Evolutionary conservation across 1,284 basidiomycete genomes (phyloP).

Genomic region (Ganoderma leucocontextum): DNA sequence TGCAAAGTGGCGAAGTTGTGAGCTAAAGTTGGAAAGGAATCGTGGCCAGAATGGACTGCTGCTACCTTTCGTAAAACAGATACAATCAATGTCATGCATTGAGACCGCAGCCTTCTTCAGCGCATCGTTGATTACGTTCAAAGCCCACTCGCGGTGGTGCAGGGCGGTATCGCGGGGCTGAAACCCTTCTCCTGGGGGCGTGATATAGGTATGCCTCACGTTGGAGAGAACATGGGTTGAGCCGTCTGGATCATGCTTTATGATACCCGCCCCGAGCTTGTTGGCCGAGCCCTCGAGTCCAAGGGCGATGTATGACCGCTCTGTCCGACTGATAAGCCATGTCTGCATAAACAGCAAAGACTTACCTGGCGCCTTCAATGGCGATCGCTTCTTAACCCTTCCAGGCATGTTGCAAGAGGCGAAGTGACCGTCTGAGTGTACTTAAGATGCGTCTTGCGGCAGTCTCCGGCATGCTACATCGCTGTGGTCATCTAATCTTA

Average conservation of each 20-base stretch:
- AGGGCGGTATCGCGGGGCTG: conserved; percentile 94
- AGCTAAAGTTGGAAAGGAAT: not conserved
- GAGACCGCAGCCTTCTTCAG: conserved; percentile 76
- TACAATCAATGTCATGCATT: conserved; percentile 88
- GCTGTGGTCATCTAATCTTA: conserved; percentile 23
- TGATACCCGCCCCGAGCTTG: conserved; percentile 96
- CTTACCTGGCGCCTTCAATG: conserved; percentile 41
- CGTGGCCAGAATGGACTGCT: conserved; percentile 13
- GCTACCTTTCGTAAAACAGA: conserved; percentile 95
- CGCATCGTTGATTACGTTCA: conserved; percentile 85
- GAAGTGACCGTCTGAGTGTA: conserved; percentile 1
- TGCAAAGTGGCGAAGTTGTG: conserved; percentile 2
- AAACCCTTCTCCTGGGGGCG: conserved; percentile 97
- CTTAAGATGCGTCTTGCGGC: conserved; percentile 13
- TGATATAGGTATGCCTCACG: conserved; percentile 97
- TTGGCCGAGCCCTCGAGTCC: conserved; percentile 97
- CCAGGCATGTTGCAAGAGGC: conserved; percentile 23
- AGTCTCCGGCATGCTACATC: conserved; percentile 23
- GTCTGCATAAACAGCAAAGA: not conserved
- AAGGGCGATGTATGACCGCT: conserved; percentile 74
- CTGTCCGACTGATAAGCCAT: conserved; percentile 45
- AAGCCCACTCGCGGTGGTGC: conserved; percentile 95
- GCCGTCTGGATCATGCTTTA: conserved; percentile 82
- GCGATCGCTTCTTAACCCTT: conserved; percentile 39
- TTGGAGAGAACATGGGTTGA: conserved; percentile 80